phyloP scores from a whole-genome alignment of 2,329 filamentous ascomycete genomes.

The Hymenoscyphus scutula region DNA sequence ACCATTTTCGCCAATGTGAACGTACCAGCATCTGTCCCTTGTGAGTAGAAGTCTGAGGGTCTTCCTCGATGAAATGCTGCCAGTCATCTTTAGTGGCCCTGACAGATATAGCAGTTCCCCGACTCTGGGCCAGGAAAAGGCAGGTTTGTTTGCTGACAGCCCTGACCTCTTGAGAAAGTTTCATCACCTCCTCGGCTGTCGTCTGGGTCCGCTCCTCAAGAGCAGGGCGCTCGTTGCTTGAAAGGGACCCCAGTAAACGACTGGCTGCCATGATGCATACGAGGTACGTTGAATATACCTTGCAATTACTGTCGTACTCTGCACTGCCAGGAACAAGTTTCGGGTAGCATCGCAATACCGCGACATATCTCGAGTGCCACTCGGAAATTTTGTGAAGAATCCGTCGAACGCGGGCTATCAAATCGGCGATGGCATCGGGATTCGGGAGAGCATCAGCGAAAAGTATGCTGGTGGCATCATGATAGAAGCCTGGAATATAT shows the following conservation, averaged over 20 bases:
- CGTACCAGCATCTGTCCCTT: neutral
- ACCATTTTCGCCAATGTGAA: neutral
- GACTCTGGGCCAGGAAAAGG: conserved; percentile 29
- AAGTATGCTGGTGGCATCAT: conserved; percentile 31
- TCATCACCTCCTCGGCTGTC: conserved; percentile 33
- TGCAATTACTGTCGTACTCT: conserved; percentile 25
- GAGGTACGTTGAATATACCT: conserved; percentile 28
- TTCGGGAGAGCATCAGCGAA: conserved; percentile 9
- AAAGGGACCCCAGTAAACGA: conserved; percentile 25
- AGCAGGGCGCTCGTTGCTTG: conserved; percentile 17
- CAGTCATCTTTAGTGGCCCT: conserved; percentile 7
- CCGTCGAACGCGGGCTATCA: conserved; percentile 13
- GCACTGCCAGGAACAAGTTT: conserved; percentile 18
- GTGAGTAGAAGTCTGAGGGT: neutral
- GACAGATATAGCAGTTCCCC: conserved; percentile 13
- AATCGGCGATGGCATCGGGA: conserved; percentile 8
- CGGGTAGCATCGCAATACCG: conserved; percentile 4
- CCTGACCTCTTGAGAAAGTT: conserved; percentile 30
- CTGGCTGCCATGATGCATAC: conserved; percentile 32
- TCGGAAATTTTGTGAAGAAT: conserved; percentile 18
- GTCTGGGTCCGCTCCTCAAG: conserved; percentile 35
- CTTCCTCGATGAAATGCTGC: neutral
- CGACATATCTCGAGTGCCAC: conserved; percentile 21
- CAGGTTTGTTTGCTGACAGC: conserved; percentile 13
- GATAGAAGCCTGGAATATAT: conserved; percentile 33